Conservation (phyloP, 371 early-diverging fungal genomes). For the Syncephalis fuscata region DNA sequence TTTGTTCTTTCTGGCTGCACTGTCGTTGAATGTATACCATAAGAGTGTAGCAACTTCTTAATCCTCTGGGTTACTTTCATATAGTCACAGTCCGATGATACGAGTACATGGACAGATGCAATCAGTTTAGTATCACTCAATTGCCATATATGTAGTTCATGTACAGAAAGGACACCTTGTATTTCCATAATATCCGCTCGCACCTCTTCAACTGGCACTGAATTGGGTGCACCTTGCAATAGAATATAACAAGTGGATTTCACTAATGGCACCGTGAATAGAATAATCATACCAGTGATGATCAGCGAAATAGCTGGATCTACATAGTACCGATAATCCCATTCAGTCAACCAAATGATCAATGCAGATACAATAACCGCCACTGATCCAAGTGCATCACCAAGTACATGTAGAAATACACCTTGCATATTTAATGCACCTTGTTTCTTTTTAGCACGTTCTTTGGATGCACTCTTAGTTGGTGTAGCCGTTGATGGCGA, state of each 20-base stretch:
- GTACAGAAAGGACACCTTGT: conserved; percentile 51
- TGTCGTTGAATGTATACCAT: conserved; percentile 75
- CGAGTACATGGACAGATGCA: conserved; percentile 65
- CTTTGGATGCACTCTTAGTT: too few species aligned
- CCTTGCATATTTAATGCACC: conserved; percentile 76
- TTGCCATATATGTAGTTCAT: conserved; percentile 93
- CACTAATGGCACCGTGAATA: conserved; percentile 44
- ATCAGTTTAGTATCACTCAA: conserved; percentile 69
- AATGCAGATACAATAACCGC: conserved; percentile 78
- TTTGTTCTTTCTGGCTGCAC: conserved; percentile 58
- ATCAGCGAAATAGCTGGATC: conserved; percentile 45
- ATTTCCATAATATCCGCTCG: conserved; percentile 27
- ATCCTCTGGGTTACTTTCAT: conserved; percentile 46
- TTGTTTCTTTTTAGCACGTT: background rate
- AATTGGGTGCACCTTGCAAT: conserved; percentile 67
- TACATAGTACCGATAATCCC: conserved; percentile 50
- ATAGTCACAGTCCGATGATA: conserved; percentile 33
- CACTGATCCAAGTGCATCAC: conserved; percentile 85
- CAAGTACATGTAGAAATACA: conserved; percentile 86
- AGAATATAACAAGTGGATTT: conserved; percentile 64
- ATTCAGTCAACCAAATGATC: conserved; percentile 56
- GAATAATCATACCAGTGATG: conserved; percentile 26
- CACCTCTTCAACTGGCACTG: conserved; percentile 46
- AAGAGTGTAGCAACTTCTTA: conserved; percentile 50
- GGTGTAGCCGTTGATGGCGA: too few species aligned